Conservation (phyloP, 768 basidiomycete species). For the Favolaschia claudopus region DNA sequence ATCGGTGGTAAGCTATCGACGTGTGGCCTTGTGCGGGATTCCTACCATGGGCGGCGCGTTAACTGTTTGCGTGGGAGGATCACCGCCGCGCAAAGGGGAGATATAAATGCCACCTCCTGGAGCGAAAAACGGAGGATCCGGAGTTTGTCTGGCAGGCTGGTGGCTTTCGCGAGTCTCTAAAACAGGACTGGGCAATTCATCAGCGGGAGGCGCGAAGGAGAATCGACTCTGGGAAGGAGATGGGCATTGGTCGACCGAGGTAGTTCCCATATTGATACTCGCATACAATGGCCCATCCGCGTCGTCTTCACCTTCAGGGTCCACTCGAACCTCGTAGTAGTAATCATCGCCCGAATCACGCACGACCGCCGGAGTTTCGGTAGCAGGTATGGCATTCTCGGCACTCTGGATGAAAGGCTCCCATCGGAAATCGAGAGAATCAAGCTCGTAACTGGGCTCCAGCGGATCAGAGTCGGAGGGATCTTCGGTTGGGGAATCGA, state of each 20-base stretch:
- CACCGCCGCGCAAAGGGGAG: slow-evolving; percentile 38
- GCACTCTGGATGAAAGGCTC: slow-evolving; percentile 52
- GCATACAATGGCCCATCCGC: slow-evolving; percentile 11
- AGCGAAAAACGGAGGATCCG: slow-evolving; percentile 37
- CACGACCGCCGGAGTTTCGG: not conserved
- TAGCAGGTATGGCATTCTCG: not conserved
- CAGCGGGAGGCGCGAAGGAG: slow-evolving; percentile 32
- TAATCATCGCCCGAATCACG: slow-evolving; percentile 14
- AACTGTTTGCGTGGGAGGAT: not conserved
- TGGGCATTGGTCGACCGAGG: slow-evolving; percentile 16
- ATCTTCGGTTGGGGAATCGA: slow-evolving; percentile 61
- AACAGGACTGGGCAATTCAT: not conserved
- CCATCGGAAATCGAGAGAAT: slow-evolving; percentile 65
- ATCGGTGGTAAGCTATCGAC: not conserved
- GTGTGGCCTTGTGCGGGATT: not conserved
- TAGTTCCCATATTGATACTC: slow-evolving; percentile 10
- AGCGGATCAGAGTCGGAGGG: slow-evolving; percentile 50
- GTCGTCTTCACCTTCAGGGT: slow-evolving; percentile 24
- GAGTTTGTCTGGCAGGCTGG: slow-evolving; percentile 1
- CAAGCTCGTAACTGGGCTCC: slow-evolving; percentile 43
- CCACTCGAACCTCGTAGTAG: slow-evolving; percentile 18
- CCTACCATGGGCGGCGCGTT: too few relatives aligned
- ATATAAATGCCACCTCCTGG: slow-evolving; percentile 47
- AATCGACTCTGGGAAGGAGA: slow-evolving; percentile 38
- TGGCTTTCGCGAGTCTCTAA: not conserved